A percentile compares a stretch with the other conserved stretches of the same genome.
Evolutionary conservation across 2,329 filamentous ascomycete genomes (phyloP).

Genomic region (Pleurostoma richardsiae): DNA sequence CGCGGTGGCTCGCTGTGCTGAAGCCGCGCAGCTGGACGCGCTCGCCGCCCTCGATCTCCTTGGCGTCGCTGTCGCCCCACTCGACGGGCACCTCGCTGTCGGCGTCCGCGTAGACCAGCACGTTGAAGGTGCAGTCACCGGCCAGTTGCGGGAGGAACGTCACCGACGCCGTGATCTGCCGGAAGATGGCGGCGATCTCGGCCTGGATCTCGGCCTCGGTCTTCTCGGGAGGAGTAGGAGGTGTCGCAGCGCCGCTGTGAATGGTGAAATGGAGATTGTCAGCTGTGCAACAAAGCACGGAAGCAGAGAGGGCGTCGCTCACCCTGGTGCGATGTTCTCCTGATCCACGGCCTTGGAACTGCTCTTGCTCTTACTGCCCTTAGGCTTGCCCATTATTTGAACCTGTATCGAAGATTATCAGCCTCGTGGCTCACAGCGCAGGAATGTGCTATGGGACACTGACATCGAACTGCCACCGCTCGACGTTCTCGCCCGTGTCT

Average conservation of each 20-base stretch:
- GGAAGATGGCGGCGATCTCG: constrained; percentile 94
- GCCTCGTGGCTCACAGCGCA: too few relatives aligned
- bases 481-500: constrained; percentile 92
- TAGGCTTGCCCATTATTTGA: too few relatives aligned
- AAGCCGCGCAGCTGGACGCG: constrained; percentile 94
- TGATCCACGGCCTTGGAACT: constrained; percentile 45
- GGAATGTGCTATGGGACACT: constrained; percentile 9
- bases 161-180: constrained; percentile 95
- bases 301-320: neutral
- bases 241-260: constrained; percentile 19
- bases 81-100: constrained; percentile 96
- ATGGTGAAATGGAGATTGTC: too few relatives aligned
- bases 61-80: constrained; percentile 97
- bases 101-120: constrained; percentile 94
- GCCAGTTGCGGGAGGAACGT: constrained; percentile 93
- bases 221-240: constrained; percentile 56
- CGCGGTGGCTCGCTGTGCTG: constrained; percentile 88
- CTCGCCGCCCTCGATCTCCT: constrained; percentile 92
- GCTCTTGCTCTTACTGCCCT: constrained; percentile 4
- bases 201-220: constrained; percentile 90
- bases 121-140: constrained; percentile 97
- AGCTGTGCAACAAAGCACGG: too few relatives aligned
- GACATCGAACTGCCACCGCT: constrained; percentile 98
- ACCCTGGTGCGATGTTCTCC: constrained; percentile 56
- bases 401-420: neutral